Conservation (phyloP, 1,139 yeast genomes). For the Casaregolazyma lundiana region DNA sequence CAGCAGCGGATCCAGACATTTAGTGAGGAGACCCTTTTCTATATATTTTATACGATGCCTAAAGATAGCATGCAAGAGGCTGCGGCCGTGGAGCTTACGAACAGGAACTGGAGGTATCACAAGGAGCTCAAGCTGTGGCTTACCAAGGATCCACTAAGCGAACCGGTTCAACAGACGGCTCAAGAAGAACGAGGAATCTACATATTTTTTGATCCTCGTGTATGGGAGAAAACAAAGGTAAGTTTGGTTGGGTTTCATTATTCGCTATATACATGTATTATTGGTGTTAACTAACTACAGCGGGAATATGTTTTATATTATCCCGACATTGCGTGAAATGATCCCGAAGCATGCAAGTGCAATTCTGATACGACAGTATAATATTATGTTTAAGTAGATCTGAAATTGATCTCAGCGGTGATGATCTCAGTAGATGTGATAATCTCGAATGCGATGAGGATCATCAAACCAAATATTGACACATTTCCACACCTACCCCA, state of each 20-base stretch:
- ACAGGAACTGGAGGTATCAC: constrained; percentile 95
- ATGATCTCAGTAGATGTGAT: no score
- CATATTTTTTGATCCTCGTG: constrained; percentile 90
- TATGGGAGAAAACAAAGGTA: constrained; percentile 86
- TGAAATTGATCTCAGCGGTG: no score
- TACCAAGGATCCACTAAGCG: constrained; percentile 87
- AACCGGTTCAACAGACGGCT: constrained; percentile 79
- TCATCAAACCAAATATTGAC: no score
- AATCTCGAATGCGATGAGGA: no score
- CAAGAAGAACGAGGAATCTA: constrained; percentile 94
- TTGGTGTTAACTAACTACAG: constrained; percentile 10
- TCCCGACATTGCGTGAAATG: constrained; percentile 43
- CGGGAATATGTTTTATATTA: constrained; percentile 40
- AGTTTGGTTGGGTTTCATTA: constrained; percentile 3
- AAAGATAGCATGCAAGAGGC: constrained; percentile 90
- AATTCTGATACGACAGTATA: no score
- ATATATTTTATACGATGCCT: constrained; percentile 90
- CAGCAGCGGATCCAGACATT: constrained; percentile 72
- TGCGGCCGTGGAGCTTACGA: constrained; percentile 81
- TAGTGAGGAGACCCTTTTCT: constrained; percentile 89
- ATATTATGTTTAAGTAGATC: no score
- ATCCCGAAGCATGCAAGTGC: no score
- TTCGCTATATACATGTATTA: not conserved
- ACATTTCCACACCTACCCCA: no score
- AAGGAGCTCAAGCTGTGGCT: constrained; percentile 95